A percentile compares a stretch with the other conserved stretches of the same genome.
phyloP scores from a whole-genome alignment of 2,329 filamentous ascomycete genomes.

The Ceratocystis papillata region DNA sequence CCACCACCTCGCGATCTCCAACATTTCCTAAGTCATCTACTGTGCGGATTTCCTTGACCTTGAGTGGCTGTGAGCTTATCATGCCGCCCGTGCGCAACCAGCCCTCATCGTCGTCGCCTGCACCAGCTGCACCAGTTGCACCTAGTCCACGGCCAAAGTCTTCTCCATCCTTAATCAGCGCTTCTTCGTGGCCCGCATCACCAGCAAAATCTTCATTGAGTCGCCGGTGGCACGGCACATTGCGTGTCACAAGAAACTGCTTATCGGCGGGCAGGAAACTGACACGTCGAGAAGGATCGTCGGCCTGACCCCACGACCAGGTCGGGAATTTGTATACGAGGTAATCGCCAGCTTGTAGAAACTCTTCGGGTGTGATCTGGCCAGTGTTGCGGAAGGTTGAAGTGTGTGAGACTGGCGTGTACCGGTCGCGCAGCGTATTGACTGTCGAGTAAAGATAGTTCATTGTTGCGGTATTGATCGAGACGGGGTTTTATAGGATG shows the following conservation, averaged over 20 bases:
- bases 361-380: conserved; percentile 95
- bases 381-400: conserved; percentile 91
- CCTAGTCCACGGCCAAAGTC: conserved; percentile 37
- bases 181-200: conserved; percentile 74
- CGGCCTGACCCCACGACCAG: conserved; percentile 91
- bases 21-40: conserved; percentile 83
- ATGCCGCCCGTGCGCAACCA: conserved; percentile 83
- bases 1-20: conserved; percentile 59
- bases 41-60: conserved; percentile 70
- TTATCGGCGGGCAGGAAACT: conserved; percentile 76
- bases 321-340: conserved; percentile 98
- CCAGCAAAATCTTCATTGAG: conserved; percentile 90
- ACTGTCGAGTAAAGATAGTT: conserved; percentile 88
- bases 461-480: conserved; percentile 43
- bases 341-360: conserved; percentile 90
- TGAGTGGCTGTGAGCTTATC: conserved; percentile 62
- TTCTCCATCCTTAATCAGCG: conserved; percentile 71
- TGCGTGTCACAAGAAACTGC: conserved; percentile 89
- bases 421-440: conserved; percentile 82
- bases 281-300: conserved; percentile 66
- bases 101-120: conserved; percentile 62
- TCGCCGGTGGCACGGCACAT: conserved; percentile 84
- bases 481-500: background rate
- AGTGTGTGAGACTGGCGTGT: conserved; percentile 76
- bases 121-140: conserved; percentile 33